Base-by-base conservation (phyloP, 352 stramenopile genomes). In the Globisporangium emineosum region DNA sequence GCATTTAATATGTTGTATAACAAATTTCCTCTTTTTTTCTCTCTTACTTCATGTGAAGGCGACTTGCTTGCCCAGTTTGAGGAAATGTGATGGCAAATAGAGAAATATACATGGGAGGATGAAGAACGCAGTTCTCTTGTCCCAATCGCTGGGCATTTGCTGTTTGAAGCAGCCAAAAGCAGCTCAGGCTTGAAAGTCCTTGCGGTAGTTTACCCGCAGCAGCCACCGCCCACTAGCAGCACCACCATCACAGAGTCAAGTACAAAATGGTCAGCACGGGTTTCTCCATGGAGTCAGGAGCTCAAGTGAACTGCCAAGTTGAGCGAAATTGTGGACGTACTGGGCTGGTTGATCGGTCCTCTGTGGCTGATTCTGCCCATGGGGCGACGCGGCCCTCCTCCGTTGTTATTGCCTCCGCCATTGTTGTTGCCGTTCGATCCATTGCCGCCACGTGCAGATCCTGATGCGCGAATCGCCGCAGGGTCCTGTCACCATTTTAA, bases 331-430 rank as follows among this genome's bases (percentile, higher is more conserved):
- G 8, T 15, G 13, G 0, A 73, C 77, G 40, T 75, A 90, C 81
- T 83, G 52, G 78, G 81, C 67, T 82, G 76, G 55, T 84, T 82
- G 59, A 84, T 88, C 33, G 75, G 73, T 35, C 69, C 73, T 7
- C 71, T 75, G 57, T 79, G 71, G 59, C 70, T 79, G 50, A 91
- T 71, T 57, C 77, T 60, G 35, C 84, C 84, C 73, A 93, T 90
- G 8, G 72, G 81, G 25, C 78, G 76, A 32, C 75, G 72, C 1
- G 77, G 80, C 7, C 69, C 76, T 33, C 68, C 15, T 19, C 65
- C 51, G 15, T 37, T 30, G 13, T 21, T 13, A 10, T 25, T 59
- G 47, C n/a, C 25, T 23, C 45, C 15, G 30, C 65, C 50, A 21
- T 49, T 51, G 17, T 27, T 40, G 5, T 27, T 54, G 52, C 40